Evolutionary conservation across 257 asterid species (phyloP), one percentile per base, ranked within the genome.

Genomic region (Schizonepeta tenuifolia): DNA sequence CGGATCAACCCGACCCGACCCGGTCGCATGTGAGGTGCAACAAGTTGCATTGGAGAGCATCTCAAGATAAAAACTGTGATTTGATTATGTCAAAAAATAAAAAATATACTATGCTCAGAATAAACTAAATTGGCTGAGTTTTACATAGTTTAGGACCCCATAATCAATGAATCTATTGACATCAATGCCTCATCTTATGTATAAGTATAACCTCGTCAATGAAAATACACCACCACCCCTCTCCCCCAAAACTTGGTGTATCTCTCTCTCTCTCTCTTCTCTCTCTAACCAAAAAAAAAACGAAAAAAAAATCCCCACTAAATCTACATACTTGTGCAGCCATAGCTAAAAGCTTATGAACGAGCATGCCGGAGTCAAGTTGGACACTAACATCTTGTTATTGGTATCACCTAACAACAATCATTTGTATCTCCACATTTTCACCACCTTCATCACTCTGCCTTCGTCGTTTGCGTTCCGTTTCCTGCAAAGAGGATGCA

Each of bases 351-450:
- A 49, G 18, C 55, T 49, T 35, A 36, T 7, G 41, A 7, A 36
- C 41, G 41, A 36, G 41, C 41, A 36, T 36, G 41, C 53, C n/a
- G 54, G 17, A 47, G 54, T n/a, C 54, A 6, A 14, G 20, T 47
- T 51, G 57, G 57, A 18, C 24, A 17, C 43, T 57, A 57, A 57
- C 64, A 26, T 57, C 64, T 7, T 57, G 64, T 57, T 57, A 57
- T 57, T 13, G 64, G 64, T 6, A 57, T 57, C 64, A 57, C 64
- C 64, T 57, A 57, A 57, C 64, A 57, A 57, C 64, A 57, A 26
- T 26, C 64, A 57, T 57, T 5, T 57, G 64, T 26, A 57, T 28
- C 64, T 57, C 64, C 40, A 6, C 20, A 26, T 1, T 51, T 50
- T 6, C 21, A 50, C 26, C 28, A 7, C 26, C 41, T 57, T 28